phyloP scores from a whole-genome alignment of 768 basidiomycete species.

The Ephemerocybe angulata region DNA sequence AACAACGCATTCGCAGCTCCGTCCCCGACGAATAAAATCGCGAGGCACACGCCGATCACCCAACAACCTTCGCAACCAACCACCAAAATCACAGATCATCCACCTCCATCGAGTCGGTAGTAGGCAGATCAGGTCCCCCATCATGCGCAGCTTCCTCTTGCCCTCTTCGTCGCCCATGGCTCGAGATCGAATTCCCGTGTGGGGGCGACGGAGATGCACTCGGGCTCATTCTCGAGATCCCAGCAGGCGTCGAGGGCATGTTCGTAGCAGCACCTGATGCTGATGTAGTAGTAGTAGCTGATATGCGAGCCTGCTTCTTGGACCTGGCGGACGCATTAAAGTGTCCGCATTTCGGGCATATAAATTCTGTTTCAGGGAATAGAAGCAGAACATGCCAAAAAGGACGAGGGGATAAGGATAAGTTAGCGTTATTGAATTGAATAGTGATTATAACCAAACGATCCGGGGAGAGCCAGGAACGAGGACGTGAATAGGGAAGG shows the following conservation, averaged over 20 bases:
- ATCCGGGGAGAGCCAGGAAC: no score
- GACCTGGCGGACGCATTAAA: conserved; percentile 60
- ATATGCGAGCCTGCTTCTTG: conserved; percentile 15
- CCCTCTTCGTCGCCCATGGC: neutral
- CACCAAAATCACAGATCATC: conserved; percentile 9
- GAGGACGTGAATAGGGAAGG: neutral
- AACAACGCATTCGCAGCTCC: no score
- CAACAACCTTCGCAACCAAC: no score
- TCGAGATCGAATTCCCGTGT: neutral
- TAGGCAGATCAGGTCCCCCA: conserved; percentile 8
- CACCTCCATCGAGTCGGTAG: conserved; percentile 11
- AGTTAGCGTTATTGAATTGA: no score
- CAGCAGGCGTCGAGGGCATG: conserved; percentile 5
- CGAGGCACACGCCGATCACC: neutral
- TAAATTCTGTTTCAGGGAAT: conserved; percentile 68
- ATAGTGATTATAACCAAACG: neutral
- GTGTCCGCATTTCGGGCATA: conserved; percentile 81
- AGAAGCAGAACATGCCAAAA: neutral
- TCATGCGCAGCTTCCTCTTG: conserved; percentile 1
- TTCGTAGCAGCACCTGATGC: no score
- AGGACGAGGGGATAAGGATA: neutral
- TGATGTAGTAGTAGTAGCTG: no score
- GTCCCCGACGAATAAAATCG: neutral
- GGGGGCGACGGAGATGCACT: conserved; percentile 1
- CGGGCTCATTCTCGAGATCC: conserved; percentile 9